Evolutionary conservation across 2,329 filamentous ascomycete species (phyloP).

Genomic region (Fusarium sp.): DNA sequence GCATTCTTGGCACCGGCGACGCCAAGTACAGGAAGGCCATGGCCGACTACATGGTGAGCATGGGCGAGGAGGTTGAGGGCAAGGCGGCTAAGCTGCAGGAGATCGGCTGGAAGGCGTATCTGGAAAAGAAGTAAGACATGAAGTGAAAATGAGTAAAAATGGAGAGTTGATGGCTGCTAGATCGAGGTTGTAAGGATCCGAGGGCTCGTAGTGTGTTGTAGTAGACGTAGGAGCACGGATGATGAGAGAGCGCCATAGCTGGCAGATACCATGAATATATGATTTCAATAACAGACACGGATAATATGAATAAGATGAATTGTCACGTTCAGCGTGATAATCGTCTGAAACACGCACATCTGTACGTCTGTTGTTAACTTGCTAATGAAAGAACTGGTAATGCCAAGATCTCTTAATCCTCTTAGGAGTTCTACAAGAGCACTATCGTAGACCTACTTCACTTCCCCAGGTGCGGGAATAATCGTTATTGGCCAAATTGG

Average conservation of each 20-base stretch:
- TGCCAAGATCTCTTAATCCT: not conserved
- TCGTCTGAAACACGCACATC: not conserved
- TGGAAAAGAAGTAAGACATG: slow-evolving; percentile 1
- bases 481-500: not conserved
- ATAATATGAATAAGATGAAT: not conserved
- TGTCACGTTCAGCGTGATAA: not conserved
- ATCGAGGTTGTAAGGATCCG: not conserved
- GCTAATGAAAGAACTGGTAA: not conserved
- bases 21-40: slow-evolving; percentile 72
- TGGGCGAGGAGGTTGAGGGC: slow-evolving; percentile 64
- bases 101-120: not conserved
- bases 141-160: not conserved
- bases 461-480: not conserved
- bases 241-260: not conserved
- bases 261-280: not conserved
- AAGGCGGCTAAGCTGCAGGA: slow-evolving; percentile 71
- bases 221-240: not conserved
- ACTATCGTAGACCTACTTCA: not conserved
- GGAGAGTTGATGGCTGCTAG: not conserved
- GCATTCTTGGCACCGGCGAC: slow-evolving; percentile 72
- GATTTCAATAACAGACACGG: not conserved
- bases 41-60: slow-evolving; percentile 53
- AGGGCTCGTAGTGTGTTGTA: not conserved
- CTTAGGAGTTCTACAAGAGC: not conserved
- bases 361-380: too few species aligned